Percentiles rank a stretch among this genome's conserved stretches.
Evolutionary conservation across 2,329 filamentous ascomycete genomes (phyloP).

Genomic region (Penicillium sp.): DNA sequence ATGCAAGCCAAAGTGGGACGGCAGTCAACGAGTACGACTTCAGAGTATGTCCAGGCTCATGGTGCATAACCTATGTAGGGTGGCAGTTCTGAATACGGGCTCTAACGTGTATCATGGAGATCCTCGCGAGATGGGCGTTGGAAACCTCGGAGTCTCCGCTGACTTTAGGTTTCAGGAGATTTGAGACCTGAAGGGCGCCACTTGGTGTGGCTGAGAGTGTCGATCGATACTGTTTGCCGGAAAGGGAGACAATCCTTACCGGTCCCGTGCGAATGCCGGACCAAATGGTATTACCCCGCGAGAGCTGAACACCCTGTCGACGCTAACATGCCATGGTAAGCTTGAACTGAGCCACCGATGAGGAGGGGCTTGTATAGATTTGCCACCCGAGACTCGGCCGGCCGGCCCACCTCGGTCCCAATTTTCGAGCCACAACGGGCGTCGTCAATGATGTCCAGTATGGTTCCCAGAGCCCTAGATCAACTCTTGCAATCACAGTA

Average conservation of each 20-base stretch:
- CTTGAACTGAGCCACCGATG: background rate
- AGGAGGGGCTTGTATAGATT: background rate
- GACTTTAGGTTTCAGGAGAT: background rate
- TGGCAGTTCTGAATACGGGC: background rate
- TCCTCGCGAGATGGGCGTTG: background rate
- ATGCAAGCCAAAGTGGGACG: background rate
- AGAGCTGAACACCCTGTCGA: slow-evolving; percentile 12
- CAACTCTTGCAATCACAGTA: background rate
- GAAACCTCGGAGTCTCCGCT: background rate
- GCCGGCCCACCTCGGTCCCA: slow-evolving; percentile 1
- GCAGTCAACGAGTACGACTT: background rate
- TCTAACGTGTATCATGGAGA: background rate
- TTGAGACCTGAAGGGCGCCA: slow-evolving; percentile 10
- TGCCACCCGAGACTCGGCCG: slow-evolving; percentile 7
- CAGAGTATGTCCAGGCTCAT: background rate
- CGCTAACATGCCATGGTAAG: background rate
- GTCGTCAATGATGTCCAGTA: background rate
- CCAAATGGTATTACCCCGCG: slow-evolving; percentile 11
- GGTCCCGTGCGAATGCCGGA: background rate
- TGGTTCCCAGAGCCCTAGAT: background rate
- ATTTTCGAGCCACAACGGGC: background rate
- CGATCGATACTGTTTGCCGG: slow-evolving; percentile 14
- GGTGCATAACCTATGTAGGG: background rate
- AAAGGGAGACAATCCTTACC: slow-evolving; percentile 10
- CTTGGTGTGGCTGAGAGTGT: slow-evolving; percentile 18